Evolutionary conservation across 768 basidiomycete genomes (phyloP), one percentile per base, ranked within the genome.

Genomic region (Amanita brunnescens): DNA sequence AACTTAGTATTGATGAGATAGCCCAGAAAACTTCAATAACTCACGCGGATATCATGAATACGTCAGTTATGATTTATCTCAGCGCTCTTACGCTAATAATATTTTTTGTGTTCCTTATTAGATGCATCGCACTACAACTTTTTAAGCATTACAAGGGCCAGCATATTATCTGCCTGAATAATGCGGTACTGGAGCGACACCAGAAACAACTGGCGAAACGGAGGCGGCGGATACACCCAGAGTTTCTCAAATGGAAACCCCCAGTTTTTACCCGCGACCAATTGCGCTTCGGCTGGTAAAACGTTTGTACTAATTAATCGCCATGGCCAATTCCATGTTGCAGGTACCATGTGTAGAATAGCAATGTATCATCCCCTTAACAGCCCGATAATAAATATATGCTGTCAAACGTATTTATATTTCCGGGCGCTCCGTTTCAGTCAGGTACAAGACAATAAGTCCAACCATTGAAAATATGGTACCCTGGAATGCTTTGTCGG

Each of bases 131-230:
- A 10, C 69, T 97, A 47, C 91, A 95, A 66, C 73, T 99, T 53
- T 93, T 98, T 72, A 94, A 94, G 61, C 92, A 92, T 64, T 91
- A 87, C 75, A 97, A 96, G 62, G 93, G 91, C 8, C 86, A 88
- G 59, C 90, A 98, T 65, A 84, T 94, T 55, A 89, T 98, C 53
- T 91, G 85, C 66, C 75, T 99, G 39, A 90, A 92, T 45, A 92
- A 94, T 53, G 78, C 87, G 26, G 85, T 96, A 29, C 73, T 97
- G 42, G 93, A 95, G 65, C 87, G 91, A 64, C 85, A 96, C 67
- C 83, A 87, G 66, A 93, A 91, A 64, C 76, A 80, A 26, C 81
- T 78, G 68, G 77, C 72, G 62, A 99, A 97, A 70, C 77, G 80
- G 45, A 75, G 85, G 55, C 77, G 84, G 44, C 72, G 84, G 50